Percentiles rank a stretch among this genome's conserved stretches.
phyloP scores from a whole-genome alignment of 2,329 filamentous ascomycete species.

The Penicillium corylophilum region DNA sequence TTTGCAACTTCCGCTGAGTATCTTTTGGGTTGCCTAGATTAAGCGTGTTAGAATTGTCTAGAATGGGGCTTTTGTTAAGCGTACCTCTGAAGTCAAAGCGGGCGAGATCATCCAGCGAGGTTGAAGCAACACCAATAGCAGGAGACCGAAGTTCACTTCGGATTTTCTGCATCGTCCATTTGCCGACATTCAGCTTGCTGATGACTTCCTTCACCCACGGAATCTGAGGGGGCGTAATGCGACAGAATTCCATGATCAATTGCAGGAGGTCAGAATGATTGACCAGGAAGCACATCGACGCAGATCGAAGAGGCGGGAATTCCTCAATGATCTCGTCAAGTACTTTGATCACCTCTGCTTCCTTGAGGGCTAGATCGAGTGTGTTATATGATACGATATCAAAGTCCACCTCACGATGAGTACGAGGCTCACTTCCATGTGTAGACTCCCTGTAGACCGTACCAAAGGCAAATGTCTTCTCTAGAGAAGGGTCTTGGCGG shows the following conservation, averaged over 20 bases:
- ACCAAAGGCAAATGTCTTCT: constrained; percentile 83
- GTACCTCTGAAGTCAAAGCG: constrained; percentile 85
- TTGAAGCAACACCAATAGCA: constrained; percentile 77
- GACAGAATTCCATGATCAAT: constrained; percentile 85
- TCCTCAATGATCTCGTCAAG: constrained; percentile 83
- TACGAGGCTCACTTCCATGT: constrained; percentile 76
- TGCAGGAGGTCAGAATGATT: constrained; percentile 86
- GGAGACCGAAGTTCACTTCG: constrained; percentile 78
- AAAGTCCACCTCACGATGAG: constrained; percentile 89
- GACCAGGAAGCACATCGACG: constrained; percentile 82
- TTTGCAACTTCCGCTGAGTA: constrained; percentile 63
- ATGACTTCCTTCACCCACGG: constrained; percentile 76
- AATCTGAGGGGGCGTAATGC: constrained; percentile 68
- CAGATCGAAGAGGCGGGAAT: constrained; percentile 71
- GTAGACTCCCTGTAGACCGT: constrained; percentile 78
- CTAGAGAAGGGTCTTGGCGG: constrained; percentile 60
- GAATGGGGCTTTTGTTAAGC: constrained; percentile 34
- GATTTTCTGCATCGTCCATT: constrained; percentile 79
- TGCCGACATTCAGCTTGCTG: constrained; percentile 80
- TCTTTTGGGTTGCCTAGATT: constrained; percentile 67
- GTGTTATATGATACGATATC: constrained; percentile 87
- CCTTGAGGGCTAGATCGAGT: constrained; percentile 79
- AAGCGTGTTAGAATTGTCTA: constrained; percentile 52
- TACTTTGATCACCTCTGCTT: constrained; percentile 92
- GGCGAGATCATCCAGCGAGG: constrained; percentile 84